A percentile compares a stretch with the other conserved stretches of the same genome.
Evolutionary conservation across 2,329 filamentous ascomycete genomes (phyloP).

Genomic region (Volutella citrinella): DNA sequence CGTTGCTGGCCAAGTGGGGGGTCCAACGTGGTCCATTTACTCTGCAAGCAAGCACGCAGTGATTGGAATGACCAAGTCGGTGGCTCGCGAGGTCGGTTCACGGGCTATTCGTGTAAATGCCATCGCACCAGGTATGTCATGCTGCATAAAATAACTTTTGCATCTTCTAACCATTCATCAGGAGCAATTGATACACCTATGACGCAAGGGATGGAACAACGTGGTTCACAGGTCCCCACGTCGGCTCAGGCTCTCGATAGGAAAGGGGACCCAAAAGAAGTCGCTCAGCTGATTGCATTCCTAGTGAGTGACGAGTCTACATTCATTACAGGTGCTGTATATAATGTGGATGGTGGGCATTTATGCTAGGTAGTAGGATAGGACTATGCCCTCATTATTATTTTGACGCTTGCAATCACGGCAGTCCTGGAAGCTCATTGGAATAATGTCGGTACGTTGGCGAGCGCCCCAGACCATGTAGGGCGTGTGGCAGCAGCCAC

Average conservation of each 20-base stretch:
- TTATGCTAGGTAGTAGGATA: conserved; percentile 24
- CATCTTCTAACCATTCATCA: not conserved
- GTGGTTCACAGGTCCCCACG: too few species aligned
- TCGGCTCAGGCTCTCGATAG: conserved; percentile 21
- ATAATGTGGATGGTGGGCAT: conserved; percentile 27
- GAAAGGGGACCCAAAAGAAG: conserved; percentile 22
- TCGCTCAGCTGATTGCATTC: conserved; percentile 26
- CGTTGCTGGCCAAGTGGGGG: conserved; percentile 38
- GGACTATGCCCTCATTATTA: too few species aligned
- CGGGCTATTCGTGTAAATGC: conserved; percentile 26
- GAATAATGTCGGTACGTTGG: too few species aligned
- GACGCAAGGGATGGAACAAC: conserved; percentile 14
- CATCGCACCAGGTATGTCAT: conserved; percentile 24
- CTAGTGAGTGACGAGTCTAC: conserved; percentile 25
- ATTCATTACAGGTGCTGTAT: conserved; percentile 23
- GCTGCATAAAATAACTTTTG: not conserved
- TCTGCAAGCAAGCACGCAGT: conserved; percentile 30
- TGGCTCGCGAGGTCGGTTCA: conserved; percentile 28
- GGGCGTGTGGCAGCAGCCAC: too few species aligned
- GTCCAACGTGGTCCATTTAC: conserved; percentile 28
- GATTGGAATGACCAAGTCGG: conserved; percentile 26
- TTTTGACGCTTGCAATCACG: too few species aligned
- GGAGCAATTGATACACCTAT: conserved; percentile 30
- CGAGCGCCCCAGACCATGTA: too few species aligned
- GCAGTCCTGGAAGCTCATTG: too few species aligned